Evolutionary conservation across 352 stramenopile genomes (phyloP).

Genomic region (Pythium insidiosum): DNA sequence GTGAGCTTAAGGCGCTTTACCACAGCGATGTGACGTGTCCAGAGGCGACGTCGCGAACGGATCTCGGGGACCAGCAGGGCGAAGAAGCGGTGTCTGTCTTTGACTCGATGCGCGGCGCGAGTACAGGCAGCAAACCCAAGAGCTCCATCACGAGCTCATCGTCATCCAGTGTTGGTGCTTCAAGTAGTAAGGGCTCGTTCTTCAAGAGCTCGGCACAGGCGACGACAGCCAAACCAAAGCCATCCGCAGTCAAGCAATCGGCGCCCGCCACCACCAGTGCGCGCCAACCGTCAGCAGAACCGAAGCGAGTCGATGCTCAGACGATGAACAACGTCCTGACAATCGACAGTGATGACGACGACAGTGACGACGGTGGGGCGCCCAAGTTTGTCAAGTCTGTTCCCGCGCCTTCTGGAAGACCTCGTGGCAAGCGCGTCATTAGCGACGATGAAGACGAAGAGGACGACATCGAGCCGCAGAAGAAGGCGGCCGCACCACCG

Average conservation of each 20-base stretch:
- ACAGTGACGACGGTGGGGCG: slow-evolving; percentile 36
- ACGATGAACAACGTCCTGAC: slow-evolving; percentile 65
- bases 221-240: background rate
- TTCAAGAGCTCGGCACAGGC: slow-evolving; percentile 16
- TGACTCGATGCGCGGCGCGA: slow-evolving; percentile 34
- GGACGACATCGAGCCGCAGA: slow-evolving; percentile 31
- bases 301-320: slow-evolving; percentile 27
- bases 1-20: slow-evolving; percentile 41
- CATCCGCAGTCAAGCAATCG: slow-evolving; percentile 9
- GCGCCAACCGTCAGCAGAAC: slow-evolving; percentile 8
- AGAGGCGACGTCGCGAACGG: slow-evolving; percentile 45
- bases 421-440: slow-evolving; percentile 36
- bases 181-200: slow-evolving; percentile 11
- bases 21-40: slow-evolving; percentile 34
- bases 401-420: slow-evolving; percentile 13
- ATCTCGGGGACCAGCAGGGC: slow-evolving; percentile 36
- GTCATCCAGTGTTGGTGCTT: background rate
- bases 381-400: slow-evolving; percentile 56
- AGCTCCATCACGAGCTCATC: slow-evolving; percentile 2
- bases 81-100: slow-evolving; percentile 66
- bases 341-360: slow-evolving; percentile 59
- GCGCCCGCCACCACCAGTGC: background rate
- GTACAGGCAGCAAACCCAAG: too few relatives aligned
- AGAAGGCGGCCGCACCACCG: background rate
- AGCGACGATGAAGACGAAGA: slow-evolving; percentile 71